A percentile compares a stretch with the other conserved stretches of the same genome.
Evolutionary conservation across 2,329 filamentous ascomycete genomes (phyloP).

Genomic region (Pezicula carpinea): DNA sequence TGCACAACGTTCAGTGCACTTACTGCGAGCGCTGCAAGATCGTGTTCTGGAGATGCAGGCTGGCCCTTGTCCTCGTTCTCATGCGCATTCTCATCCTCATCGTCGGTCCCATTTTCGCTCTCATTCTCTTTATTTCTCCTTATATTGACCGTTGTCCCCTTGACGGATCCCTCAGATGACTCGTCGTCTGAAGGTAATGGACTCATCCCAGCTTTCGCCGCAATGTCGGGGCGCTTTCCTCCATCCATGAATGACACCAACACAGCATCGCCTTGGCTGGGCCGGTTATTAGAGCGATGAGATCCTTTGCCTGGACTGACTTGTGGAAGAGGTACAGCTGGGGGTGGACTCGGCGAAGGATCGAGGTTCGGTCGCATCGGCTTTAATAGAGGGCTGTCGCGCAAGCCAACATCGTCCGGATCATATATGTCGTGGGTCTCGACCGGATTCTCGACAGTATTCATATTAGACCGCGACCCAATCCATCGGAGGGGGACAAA

Average conservation of each 20-base stretch:
- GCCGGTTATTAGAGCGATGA: conserved; percentile 12
- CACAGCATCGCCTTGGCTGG: conserved; percentile 60
- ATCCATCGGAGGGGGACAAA: conserved; percentile 14
- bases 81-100: conserved; percentile 24
- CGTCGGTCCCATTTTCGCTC: conserved; percentile 21
- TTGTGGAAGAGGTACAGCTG: conserved; percentile 38
- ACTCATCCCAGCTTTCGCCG: conserved; percentile 47
- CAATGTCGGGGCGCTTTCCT: conserved; percentile 62
- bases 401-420: conserved; percentile 41
- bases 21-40: conserved; percentile 6
- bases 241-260: conserved; percentile 61
- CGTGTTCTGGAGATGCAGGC: background rate
- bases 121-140: conserved; percentile 25
- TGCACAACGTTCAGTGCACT: conserved; percentile 4
- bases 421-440: conserved; percentile 36
- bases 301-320: conserved; percentile 34
- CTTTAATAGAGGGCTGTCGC: conserved; percentile 36
- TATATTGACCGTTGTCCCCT: conserved; percentile 14
- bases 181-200: conserved; percentile 45
- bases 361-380: conserved; percentile 39
- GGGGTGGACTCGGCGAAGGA: conserved; percentile 48
- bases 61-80: background rate
- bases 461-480: conserved; percentile 17
- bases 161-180: conserved; percentile 31
- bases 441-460: conserved; percentile 15